Percentiles rank a stretch among this genome's conserved stretches.
Conservation (phyloP, 768 basidiomycete genomes). For the Boletus barrowsii region DNA sequence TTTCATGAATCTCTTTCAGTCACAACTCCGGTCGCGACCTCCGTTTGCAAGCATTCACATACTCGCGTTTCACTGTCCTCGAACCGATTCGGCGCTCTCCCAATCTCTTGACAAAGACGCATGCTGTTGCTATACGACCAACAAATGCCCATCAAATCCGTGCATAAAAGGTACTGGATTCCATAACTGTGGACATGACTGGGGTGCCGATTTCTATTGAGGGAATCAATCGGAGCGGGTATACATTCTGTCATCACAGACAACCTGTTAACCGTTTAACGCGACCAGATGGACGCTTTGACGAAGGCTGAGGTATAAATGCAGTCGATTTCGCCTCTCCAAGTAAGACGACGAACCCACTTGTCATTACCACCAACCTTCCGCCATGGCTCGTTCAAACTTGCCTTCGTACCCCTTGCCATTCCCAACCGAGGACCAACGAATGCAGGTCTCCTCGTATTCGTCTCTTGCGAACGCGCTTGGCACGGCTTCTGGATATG, state of each 20-base stretch:
- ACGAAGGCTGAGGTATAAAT: constrained; percentile 20
- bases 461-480: constrained; percentile 25
- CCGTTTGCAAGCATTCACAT: not conserved
- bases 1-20: constrained; percentile 10
- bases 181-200: constrained; percentile 11
- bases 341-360: not conserved
- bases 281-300: constrained; percentile 14
- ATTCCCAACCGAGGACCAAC: constrained; percentile 21
- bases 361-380: not conserved
- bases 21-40: not conserved
- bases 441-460: constrained; percentile 18
- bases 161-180: not conserved
- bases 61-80: not conserved
- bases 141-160: not conserved
- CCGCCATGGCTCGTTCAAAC: constrained; percentile 18
- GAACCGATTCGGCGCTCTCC: not conserved
- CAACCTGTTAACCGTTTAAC: constrained; percentile 1
- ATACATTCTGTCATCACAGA: not conserved
- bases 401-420: constrained; percentile 16
- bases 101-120: not conserved
- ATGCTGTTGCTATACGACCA: constrained; percentile 3
- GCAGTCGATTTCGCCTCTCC: not conserved
- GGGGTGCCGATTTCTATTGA: not conserved
- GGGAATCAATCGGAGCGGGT: not conserved
- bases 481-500: constrained; percentile 12